Evolutionary conservation across 345 rosid species (phyloP).

Genomic region (Anacardium occidentale): DNA sequence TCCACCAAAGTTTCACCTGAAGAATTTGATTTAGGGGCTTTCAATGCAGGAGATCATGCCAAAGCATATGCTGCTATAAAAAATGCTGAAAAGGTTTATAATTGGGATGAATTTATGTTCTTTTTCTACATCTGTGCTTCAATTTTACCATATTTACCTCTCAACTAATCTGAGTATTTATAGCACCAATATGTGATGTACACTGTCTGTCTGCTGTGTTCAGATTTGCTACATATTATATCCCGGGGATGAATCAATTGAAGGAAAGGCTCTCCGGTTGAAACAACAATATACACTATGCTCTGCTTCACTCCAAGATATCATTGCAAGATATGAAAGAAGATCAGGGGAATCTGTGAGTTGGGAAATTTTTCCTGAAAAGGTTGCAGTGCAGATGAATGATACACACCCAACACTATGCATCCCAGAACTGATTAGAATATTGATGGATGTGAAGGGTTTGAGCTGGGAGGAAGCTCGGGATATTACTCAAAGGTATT

Average conservation of each 20-base stretch:
- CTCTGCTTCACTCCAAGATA: conserved; percentile 52
- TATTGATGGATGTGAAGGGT: conserved; percentile 46
- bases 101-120: not conserved
- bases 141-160: not conserved
- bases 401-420: conserved; percentile 57
- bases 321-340: conserved; percentile 43
- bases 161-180: not conserved
- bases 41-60: conserved; percentile 48
- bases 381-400: conserved; percentile 55
- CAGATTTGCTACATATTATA: conserved; percentile 53
- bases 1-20: conserved; percentile 46
- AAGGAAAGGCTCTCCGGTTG: conserved; percentile 51
- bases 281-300: conserved; percentile 59
- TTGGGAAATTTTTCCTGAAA: conserved; percentile 48
- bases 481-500: conserved; percentile 46
- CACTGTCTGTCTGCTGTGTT: conserved; percentile 4
- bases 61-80: conserved; percentile 44
- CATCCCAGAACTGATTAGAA: conserved; percentile 52
- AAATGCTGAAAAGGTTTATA: conserved; percentile 47
- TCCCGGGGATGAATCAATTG: conserved; percentile 50
- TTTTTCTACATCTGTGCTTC: not conserved
- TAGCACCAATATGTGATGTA: not conserved
- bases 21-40: conserved; percentile 41
- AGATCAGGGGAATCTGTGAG: conserved; percentile 34
- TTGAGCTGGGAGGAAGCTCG: conserved; percentile 53